These are phyloP conservation scores for Xerocomellus chrysenteron DNA, from an alignment of 768 basidiomycete species.

Conservation along the genomic window DNA sequence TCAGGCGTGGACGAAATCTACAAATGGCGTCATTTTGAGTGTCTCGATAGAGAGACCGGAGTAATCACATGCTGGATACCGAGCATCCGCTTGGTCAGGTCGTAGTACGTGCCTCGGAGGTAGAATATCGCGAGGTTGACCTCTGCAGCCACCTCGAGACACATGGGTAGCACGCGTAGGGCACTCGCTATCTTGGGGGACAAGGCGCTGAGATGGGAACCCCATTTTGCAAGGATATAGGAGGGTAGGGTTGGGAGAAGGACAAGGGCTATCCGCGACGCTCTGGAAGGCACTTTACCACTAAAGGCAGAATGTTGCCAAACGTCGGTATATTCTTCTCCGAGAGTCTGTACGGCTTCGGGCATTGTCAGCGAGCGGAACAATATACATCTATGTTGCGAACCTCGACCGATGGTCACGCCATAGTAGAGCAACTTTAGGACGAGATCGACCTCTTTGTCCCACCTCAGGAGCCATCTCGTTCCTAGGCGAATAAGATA, in stretches of 20 bases:
- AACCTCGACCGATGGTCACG: conserved; percentile 74
- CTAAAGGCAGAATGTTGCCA: conserved; percentile 62
- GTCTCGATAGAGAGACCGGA: not conserved
- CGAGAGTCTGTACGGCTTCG: conserved; percentile 75
- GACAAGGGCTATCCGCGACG: conserved; percentile 52
- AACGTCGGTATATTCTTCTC: conserved; percentile 89
- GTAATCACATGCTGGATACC: conserved; percentile 64
- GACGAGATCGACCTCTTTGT: conserved; percentile 71
- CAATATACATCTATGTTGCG: conserved; percentile 7
- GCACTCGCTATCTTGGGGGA: conserved; percentile 30
- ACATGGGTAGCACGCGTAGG: conserved; percentile 42
- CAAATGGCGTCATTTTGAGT: conserved; percentile 6
- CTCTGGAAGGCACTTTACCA: conserved; percentile 41
- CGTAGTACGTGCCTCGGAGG: conserved; percentile 76
- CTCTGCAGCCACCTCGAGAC: conserved; percentile 60
- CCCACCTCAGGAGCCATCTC: conserved; percentile 76
- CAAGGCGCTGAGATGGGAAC: conserved; percentile 38
- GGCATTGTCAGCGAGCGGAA: conserved; percentile 8
- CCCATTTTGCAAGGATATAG: conserved; percentile 57
- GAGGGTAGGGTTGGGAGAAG: conserved; percentile 65
- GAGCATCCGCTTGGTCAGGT: conserved; percentile 62
- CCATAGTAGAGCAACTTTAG: conserved; percentile 73
- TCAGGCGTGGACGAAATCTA: conserved; percentile 75
- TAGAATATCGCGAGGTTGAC: conserved; percentile 82
- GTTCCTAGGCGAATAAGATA: conserved; percentile 53